Conservation (phyloP, 1,284 basidiomycete species). For the Ganoderma lingzhi region DNA sequence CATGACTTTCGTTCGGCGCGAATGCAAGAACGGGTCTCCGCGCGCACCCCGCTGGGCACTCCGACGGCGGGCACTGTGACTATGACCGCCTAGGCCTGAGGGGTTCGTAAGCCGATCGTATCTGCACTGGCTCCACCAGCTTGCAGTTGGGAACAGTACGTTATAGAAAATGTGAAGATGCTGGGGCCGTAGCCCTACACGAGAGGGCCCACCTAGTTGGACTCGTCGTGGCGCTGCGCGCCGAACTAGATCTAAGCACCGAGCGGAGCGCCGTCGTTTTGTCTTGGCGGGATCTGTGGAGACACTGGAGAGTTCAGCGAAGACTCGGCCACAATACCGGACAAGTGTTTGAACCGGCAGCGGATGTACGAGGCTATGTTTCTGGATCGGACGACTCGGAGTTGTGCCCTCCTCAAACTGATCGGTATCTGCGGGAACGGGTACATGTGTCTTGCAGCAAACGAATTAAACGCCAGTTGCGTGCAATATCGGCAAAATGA, state of each 20-base stretch:
- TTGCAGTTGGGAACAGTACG: too few relatives aligned
- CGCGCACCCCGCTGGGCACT: not conserved
- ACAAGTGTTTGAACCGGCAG: not conserved
- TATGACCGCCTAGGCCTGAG: not conserved
- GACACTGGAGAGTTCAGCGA: not conserved
- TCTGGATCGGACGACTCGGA: not conserved
- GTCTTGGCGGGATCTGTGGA: not conserved
- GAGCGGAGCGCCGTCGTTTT: not conserved
- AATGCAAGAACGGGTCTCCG: not conserved
- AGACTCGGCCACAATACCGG: not conserved
- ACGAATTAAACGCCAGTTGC: not conserved
- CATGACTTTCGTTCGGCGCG: not conserved
- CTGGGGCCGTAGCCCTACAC: too few relatives aligned
- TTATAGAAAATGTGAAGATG: too few relatives aligned
- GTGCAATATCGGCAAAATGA: not conserved
- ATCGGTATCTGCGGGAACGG: not conserved
- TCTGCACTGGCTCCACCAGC: too few relatives aligned
- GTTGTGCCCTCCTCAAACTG: not conserved
- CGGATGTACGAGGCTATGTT: not conserved
- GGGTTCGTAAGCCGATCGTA: not conserved
- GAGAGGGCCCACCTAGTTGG: not conserved
- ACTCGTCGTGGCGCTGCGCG: not conserved
- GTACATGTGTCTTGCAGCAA: not conserved
- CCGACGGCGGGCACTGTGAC: not conserved
- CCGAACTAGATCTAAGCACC: not conserved